Conservation (phyloP, 2,329 filamentous ascomycete species). For the Colletotrichum acutatum region DNA sequence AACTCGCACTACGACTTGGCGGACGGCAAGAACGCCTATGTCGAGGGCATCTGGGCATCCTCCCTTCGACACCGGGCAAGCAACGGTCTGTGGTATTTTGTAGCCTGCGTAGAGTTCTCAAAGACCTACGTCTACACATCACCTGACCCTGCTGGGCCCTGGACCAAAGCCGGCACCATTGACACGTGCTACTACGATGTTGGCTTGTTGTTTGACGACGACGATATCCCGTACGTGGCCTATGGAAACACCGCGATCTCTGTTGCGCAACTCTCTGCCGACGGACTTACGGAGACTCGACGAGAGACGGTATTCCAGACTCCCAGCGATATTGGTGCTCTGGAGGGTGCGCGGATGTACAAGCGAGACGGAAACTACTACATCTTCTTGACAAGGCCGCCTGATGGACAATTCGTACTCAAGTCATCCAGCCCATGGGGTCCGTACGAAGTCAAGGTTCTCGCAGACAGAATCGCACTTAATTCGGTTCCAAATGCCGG, state of each 20-base stretch:
- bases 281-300: slow-evolving; percentile 55
- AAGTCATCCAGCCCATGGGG: slow-evolving; percentile 60
- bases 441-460: slow-evolving; percentile 56
- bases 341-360: slow-evolving; percentile 67
- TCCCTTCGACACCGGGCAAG: slow-evolving; percentile 53
- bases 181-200: slow-evolving; percentile 57
- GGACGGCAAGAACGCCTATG: slow-evolving; percentile 56
- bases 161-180: slow-evolving; percentile 1
- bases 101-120: slow-evolving; percentile 29
- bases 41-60: slow-evolving; percentile 66
- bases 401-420: slow-evolving; percentile 57
- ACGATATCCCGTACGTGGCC: slow-evolving; percentile 59
- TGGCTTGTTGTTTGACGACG: slow-evolving; percentile 57
- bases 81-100: slow-evolving; percentile 32
- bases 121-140: slow-evolving; percentile 34
- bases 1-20: slow-evolving; percentile 55
- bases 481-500: slow-evolving; percentile 57
- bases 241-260: slow-evolving; percentile 54
- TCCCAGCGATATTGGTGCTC: slow-evolving; percentile 31
- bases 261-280: slow-evolving; percentile 55
- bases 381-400: slow-evolving; percentile 60
- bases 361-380: slow-evolving; percentile 65
- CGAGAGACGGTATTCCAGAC: slow-evolving; percentile 40
- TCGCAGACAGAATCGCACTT: slow-evolving; percentile 50
- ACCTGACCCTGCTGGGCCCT: slow-evolving; percentile 37